These are phyloP conservation scores for Plantago rigida DNA, from an alignment of 305 asterid genomes.

Conservation along the genomic window DNA sequence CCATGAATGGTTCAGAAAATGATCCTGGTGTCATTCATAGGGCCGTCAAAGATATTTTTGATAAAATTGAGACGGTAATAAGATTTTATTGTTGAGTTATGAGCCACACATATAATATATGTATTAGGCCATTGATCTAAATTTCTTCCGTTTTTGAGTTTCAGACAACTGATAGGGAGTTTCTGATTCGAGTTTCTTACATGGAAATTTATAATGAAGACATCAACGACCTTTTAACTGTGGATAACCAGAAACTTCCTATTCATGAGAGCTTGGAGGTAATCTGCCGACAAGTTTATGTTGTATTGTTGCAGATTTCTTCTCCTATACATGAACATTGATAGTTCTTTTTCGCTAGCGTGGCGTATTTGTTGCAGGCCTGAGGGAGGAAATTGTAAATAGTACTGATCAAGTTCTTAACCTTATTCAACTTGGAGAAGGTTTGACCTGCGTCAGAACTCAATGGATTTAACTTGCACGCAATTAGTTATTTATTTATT, in stretches of 20 bases:
- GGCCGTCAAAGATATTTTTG: constrained; percentile 75
- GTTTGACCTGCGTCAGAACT: constrained; percentile 35
- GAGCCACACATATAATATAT: constrained; percentile 10
- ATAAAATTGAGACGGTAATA: constrained; percentile 54
- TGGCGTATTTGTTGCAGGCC: constrained; percentile 96
- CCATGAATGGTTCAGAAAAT: constrained; percentile 85
- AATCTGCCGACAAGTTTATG: constrained; percentile 25
- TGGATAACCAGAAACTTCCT: constrained; percentile 79
- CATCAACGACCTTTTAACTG: constrained; percentile 79
- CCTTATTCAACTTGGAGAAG: constrained; percentile 88
- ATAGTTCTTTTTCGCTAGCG: constrained; percentile 45
- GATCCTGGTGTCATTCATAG: constrained; percentile 81
- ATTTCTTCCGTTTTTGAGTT: constrained; percentile 21
- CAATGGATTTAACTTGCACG: constrained; percentile 14
- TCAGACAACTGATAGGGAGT: constrained; percentile 72
- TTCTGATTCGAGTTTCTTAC: constrained; percentile 83
- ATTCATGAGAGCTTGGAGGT: constrained; percentile 99
- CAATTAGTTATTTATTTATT: constrained; percentile 11
- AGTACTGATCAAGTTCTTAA: constrained; percentile 76
- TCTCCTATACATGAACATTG: constrained; percentile 14
- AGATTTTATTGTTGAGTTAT: constrained; percentile 1
- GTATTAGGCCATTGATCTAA: constrained; percentile 22
- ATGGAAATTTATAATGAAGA: constrained; percentile 98
- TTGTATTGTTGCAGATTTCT: constrained; percentile 9
- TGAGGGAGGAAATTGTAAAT: constrained; percentile 85